phyloP scores from a whole-genome alignment of 1,139 yeast genomes.

The Yamadazyma sp. region DNA sequence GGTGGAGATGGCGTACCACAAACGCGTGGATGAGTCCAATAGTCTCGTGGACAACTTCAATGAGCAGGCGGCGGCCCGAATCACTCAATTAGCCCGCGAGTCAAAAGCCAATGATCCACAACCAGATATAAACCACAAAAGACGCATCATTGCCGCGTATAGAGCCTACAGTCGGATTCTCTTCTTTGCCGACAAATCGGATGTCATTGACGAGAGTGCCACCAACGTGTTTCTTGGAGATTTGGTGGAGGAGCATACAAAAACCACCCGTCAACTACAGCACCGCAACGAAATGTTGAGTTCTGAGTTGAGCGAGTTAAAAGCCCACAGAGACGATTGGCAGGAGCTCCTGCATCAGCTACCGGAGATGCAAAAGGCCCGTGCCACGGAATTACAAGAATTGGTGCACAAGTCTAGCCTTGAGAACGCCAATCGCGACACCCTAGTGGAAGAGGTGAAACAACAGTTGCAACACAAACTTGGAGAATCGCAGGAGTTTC shows the following conservation, averaged over 20 bases:
- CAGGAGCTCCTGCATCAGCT: not conserved
- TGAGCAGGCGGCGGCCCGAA: slow-evolving; percentile 31
- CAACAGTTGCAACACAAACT: not conserved
- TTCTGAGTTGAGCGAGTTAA: slow-evolving; percentile 1
- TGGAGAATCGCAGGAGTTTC: not conserved
- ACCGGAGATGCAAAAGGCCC: not conserved
- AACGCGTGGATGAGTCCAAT: slow-evolving; percentile 29
- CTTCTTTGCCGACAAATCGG: slow-evolving; percentile 35
- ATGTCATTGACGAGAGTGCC: slow-evolving; percentile 36
- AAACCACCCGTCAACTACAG: not conserved
- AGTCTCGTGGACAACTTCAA: slow-evolving; percentile 24
- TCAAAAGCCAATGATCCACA: not conserved
- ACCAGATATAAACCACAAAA: slow-evolving; percentile 13
- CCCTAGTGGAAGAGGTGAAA: not conserved
- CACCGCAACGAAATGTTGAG: slow-evolving; percentile 1
- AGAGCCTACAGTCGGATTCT: slow-evolving; percentile 30
- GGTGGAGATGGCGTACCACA: slow-evolving; percentile 23
- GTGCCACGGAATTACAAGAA: not conserved
- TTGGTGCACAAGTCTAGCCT: not conserved
- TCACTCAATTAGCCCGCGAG: slow-evolving; percentile 13
- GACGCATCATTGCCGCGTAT: slow-evolving; percentile 27
- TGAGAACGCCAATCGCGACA: not conserved
- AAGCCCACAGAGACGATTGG: not conserved
- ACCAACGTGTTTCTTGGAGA: slow-evolving; percentile 21
- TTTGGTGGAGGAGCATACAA: slow-evolving; percentile 7